phyloP scores from a whole-genome alignment of 768 basidiomycete genomes.

The Mycena filopes region DNA sequence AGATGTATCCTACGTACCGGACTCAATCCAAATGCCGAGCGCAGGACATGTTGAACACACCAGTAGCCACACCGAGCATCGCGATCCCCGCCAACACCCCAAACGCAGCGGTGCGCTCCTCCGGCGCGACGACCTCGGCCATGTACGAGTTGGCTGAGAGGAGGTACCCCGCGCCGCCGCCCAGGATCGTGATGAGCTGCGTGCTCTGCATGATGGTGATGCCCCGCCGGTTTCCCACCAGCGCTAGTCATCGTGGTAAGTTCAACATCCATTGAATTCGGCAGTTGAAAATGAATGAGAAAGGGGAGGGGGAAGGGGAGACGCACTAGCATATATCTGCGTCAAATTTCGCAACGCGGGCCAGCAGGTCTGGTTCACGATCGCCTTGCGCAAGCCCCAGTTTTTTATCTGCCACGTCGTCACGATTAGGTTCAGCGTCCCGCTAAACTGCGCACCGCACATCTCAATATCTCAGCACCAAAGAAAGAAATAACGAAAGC shows the following conservation, averaged over 20 bases:
- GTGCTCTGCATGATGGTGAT: constrained; percentile 31
- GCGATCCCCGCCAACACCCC: constrained; percentile 25
- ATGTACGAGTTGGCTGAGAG: constrained; percentile 31
- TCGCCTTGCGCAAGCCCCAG: constrained; percentile 28
- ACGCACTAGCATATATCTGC: constrained; percentile 32
- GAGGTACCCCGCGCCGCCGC: constrained; percentile 28
- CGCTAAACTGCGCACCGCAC: constrained; percentile 14
- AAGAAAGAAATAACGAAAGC: neutral
- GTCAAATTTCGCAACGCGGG: constrained; percentile 29
- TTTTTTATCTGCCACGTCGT: constrained; percentile 31
- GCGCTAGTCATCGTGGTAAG: constrained; percentile 12
- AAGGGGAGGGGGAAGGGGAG: neutral
- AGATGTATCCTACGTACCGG: constrained; percentile 19
- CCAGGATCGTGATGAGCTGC: constrained; percentile 29
- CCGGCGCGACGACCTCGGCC: constrained; percentile 25
- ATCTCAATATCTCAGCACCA: neutral
- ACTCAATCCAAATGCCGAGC: neutral
- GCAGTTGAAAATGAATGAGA: neutral
- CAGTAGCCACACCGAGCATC: constrained; percentile 29
- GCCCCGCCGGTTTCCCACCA: constrained; percentile 22
- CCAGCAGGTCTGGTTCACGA: constrained; percentile 33
- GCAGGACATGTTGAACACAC: constrained; percentile 4
- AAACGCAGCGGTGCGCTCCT: constrained; percentile 28
- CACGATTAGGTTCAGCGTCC: constrained; percentile 26
- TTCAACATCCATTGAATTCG: no score